Conservation (phyloP, 176 grass and related monocot species). For the Oryza longistaminata region DNA sequence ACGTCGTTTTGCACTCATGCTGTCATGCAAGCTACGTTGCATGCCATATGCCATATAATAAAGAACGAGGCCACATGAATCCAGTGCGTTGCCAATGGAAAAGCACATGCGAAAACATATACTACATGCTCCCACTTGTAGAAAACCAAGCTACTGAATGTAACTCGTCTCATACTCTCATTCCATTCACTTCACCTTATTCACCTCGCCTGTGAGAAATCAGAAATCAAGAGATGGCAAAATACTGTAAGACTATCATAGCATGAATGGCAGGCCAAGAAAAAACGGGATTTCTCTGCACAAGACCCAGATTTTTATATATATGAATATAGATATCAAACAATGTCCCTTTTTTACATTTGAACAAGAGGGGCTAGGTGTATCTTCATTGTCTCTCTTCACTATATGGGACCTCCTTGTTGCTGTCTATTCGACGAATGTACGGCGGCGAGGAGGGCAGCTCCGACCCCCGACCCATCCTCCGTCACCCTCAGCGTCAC, state of each 20-base stretch:
- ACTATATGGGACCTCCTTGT: slow-evolving; percentile 53
- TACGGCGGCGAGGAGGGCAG: slow-evolving; percentile 71
- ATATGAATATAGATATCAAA: slow-evolving; percentile 83
- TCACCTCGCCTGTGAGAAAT: not conserved
- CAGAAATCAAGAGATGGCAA: not conserved
- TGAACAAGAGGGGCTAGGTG: slow-evolving; percentile 69
- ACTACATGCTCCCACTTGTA: not conserved
- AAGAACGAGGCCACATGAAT: not conserved
- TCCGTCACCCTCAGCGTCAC: slow-evolving; percentile 57
- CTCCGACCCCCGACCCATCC: slow-evolving; percentile 73
- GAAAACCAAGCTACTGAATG: not conserved
- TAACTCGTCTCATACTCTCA: too few relatives aligned
- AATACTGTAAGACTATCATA: too few relatives aligned
- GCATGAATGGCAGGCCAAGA: too few relatives aligned
- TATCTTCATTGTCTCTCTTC: slow-evolving; percentile 43
- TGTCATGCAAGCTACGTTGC: not conserved
- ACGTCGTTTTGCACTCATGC: not conserved
- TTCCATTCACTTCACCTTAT: too few relatives aligned
- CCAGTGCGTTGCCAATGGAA: not conserved
- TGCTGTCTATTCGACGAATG: slow-evolving; percentile 72
- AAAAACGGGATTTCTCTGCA: slow-evolving; percentile 35
- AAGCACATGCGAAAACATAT: not conserved
- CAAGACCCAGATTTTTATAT: slow-evolving; percentile 64
- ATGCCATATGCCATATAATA: not conserved
- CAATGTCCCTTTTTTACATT: slow-evolving; percentile 95